These are phyloP conservation scores for Silene vulgaris DNA, from an alignment of 179 eudicot species.

Conservation along the genomic window DNA sequence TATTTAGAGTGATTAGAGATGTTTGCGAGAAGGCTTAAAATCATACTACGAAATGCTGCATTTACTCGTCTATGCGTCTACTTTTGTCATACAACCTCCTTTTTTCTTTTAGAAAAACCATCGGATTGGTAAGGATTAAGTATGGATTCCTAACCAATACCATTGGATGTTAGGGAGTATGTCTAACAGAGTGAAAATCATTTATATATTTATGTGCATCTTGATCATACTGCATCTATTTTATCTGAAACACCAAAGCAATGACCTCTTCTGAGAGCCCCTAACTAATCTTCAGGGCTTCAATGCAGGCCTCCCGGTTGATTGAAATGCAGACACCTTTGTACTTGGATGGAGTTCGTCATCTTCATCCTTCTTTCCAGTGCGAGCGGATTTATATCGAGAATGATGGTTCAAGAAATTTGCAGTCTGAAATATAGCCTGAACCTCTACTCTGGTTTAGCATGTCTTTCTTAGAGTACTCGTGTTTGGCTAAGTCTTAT, in stretches of 20 bases:
- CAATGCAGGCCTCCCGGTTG: constrained; percentile 76
- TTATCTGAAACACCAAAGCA: background rate
- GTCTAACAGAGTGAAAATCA: no score
- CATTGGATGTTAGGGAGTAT: no score
- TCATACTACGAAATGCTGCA: no score
- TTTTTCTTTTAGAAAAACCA: no score
- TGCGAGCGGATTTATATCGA: constrained; percentile 1
- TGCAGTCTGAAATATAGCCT: constrained; percentile 19
- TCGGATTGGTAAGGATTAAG: no score
- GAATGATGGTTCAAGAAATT: constrained; percentile 14
- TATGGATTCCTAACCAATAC: no score
- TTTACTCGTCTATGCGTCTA: no score
- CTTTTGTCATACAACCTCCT: no score
- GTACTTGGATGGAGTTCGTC: constrained; percentile 63
- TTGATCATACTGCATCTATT: background rate
- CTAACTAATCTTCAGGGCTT: constrained; percentile 16
- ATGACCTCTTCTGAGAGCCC: background rate
- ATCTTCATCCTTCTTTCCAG: constrained; percentile 68
- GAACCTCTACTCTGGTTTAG: background rate
- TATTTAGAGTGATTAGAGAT: no score
- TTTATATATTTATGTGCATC: background rate
- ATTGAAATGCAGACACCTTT: constrained; percentile 95
- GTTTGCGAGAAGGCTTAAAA: no score
- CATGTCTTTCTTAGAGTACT: background rate
- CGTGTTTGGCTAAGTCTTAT: background rate